These are phyloP conservation scores for Clitoria ternatea DNA, from an alignment of 306 rosid species.

Conservation along the genomic window DNA sequence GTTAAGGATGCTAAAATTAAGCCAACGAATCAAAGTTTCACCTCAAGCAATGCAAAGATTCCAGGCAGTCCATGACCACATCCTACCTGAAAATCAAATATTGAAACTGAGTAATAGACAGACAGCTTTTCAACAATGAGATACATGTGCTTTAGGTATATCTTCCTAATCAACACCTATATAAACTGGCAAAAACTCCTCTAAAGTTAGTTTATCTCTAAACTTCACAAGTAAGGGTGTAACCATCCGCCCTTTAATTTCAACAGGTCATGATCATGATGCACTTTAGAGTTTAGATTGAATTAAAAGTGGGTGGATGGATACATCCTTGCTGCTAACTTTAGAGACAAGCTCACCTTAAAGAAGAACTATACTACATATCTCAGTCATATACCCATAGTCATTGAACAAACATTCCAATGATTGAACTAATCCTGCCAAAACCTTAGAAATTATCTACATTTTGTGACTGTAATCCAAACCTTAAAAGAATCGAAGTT, in stretches of 20 bases:
- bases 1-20: conserved; percentile 2
- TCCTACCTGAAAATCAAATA: conserved; percentile 70
- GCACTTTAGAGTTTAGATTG: background rate
- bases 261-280: background rate
- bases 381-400: background rate
- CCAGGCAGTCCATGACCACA: conserved; percentile 98
- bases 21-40: conserved; percentile 27
- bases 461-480: background rate
- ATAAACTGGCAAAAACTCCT: background rate
- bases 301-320: background rate
- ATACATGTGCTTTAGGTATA: background rate
- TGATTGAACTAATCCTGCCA: background rate
- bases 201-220: too few relatives aligned
- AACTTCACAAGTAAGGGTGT: background rate
- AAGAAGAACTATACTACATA: background rate
- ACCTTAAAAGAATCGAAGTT: too few relatives aligned
- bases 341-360: background rate
- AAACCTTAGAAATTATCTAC: background rate
- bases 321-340: background rate
- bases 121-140: background rate
- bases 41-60: conserved; percentile 81
- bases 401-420: background rate
- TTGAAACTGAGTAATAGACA: background rate
- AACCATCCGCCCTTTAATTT: background rate
- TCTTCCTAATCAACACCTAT: background rate